Percentiles rank a stretch among this genome's conserved stretches.
phyloP scores from a whole-genome alignment of 2,329 filamentous ascomycete genomes.

The Tolypocladium endophyticum region DNA sequence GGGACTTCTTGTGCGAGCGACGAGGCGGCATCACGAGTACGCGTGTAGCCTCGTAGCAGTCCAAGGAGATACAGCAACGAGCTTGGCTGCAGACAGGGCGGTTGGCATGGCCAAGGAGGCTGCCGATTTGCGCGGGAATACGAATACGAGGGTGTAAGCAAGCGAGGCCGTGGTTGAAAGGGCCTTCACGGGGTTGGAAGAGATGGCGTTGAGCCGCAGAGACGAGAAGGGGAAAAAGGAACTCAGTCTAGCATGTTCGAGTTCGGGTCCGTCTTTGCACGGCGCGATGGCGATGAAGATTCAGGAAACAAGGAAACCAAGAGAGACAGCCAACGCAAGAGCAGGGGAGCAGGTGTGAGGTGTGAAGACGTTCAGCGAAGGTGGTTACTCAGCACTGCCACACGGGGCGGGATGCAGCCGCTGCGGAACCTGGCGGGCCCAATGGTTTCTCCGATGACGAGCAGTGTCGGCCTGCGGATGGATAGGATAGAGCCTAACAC shows the following conservation, averaged over 20 bases:
- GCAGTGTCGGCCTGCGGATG: background rate
- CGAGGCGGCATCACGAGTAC: constrained; percentile 45
- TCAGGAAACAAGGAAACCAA: background rate
- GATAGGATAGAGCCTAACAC: background rate
- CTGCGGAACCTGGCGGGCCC: background rate
- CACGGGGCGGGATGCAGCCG: background rate
- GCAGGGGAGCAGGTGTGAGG: background rate
- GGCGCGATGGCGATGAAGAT: background rate
- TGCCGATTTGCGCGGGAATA: background rate
- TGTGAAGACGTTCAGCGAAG: background rate
- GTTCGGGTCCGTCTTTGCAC: background rate
- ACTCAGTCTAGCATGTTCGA: background rate
- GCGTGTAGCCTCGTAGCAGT: constrained; percentile 12
- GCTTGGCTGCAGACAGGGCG: constrained; percentile 13
- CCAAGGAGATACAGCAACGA: constrained; percentile 12
- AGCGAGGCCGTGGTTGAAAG: background rate
- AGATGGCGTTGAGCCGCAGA: background rate
- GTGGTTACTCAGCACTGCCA: background rate
- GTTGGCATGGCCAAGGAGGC: constrained; percentile 11
- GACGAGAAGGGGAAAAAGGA: background rate
- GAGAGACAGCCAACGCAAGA: background rate
- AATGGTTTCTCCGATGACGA: background rate
- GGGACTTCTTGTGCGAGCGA: constrained; percentile 60
- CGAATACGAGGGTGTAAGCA: background rate
- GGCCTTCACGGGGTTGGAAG: background rate